Evolutionary conservation across 73 alveolate genomes (phyloP).

Genomic region (Paramecium pentaurelia): DNA sequence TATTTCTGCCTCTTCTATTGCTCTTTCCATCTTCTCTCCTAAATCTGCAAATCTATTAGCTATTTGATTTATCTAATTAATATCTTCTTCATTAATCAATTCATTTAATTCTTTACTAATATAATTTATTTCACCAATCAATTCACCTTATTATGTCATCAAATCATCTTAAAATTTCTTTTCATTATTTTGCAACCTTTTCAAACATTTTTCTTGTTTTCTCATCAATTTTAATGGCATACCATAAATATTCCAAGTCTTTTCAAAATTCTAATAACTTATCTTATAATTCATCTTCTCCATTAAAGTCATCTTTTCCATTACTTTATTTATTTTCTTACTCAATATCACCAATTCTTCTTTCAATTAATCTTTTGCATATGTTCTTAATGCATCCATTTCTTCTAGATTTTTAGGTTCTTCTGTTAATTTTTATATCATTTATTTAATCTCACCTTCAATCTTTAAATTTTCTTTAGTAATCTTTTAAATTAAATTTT

Average conservation of each 20-base stretch:
- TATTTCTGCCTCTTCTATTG: conserved; percentile 68
- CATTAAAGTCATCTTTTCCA: conserved; percentile 69
- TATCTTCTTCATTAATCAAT: conserved; percentile 57
- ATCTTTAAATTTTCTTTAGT: conserved; percentile 63
- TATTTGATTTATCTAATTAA: conserved; percentile 55
- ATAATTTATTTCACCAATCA: conserved; percentile 52
- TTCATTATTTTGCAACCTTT: conserved; percentile 63
- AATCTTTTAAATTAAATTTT: conserved; percentile 66
- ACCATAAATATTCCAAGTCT: conserved; percentile 75
- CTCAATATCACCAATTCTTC: conserved; percentile 65
- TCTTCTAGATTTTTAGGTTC: conserved; percentile 82
- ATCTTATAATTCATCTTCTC: conserved; percentile 71
- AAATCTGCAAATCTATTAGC: conserved; percentile 49
- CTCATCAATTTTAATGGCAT: conserved; percentile 68
- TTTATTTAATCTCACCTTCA: conserved; percentile 73
- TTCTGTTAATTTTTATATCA: conserved; percentile 63
- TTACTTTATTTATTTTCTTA: conserved; percentile 62
- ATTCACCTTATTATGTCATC: neutral
- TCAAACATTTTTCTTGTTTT: conserved; percentile 64
- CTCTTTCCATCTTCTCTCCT: conserved; percentile 72
- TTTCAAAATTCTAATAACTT: conserved; percentile 68
- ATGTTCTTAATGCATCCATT: conserved; percentile 66
- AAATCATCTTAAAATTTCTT: conserved; percentile 75
- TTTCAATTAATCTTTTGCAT: conserved; percentile 62
- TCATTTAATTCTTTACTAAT: conserved; percentile 49